A percentile compares a stretch with the other conserved stretches of the same genome.
These are phyloP conservation scores for Aspergillus japonicus DNA, from an alignment of 2,329 filamentous ascomycete species.

Conservation along the genomic window DNA sequence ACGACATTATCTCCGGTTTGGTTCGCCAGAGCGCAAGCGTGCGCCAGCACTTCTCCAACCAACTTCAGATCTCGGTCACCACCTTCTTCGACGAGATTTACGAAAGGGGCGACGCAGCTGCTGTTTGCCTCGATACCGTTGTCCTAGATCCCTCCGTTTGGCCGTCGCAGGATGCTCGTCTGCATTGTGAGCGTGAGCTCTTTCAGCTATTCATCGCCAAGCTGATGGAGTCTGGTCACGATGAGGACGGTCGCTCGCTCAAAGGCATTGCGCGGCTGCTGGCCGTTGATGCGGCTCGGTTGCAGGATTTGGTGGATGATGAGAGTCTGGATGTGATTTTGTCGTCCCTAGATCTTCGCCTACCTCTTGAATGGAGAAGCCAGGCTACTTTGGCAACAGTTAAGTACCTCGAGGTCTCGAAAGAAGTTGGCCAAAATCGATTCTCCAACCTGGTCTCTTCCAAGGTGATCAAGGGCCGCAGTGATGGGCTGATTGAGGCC, in stretches of 20 bases:
- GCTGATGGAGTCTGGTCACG: slow-evolving; percentile 85
- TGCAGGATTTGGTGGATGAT: slow-evolving; percentile 57
- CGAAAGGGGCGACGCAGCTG: slow-evolving; percentile 47
- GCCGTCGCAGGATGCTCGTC: slow-evolving; percentile 43
- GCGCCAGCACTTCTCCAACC: slow-evolving; percentile 43
- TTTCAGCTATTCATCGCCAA: slow-evolving; percentile 73
- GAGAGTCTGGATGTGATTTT: slow-evolving; percentile 81
- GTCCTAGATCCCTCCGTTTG: slow-evolving; percentile 48
- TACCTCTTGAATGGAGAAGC: slow-evolving; percentile 69
- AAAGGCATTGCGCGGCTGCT: slow-evolving; percentile 60
- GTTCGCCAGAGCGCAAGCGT: slow-evolving; percentile 45
- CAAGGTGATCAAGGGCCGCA: slow-evolving; percentile 69
- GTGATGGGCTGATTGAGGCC: slow-evolving; percentile 84
- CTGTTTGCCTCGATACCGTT: slow-evolving; percentile 48
- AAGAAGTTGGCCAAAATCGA: slow-evolving; percentile 66
- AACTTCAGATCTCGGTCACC: slow-evolving; percentile 46
- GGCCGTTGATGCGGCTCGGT: slow-evolving; percentile 52
- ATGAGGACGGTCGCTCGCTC: slow-evolving; percentile 62
- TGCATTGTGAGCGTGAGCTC: slow-evolving; percentile 48
- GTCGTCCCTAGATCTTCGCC: slow-evolving; percentile 80
- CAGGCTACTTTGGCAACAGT: slow-evolving; percentile 81
- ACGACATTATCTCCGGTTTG: slow-evolving; percentile 49
- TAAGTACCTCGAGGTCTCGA: slow-evolving; percentile 76
- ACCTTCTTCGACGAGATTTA: slow-evolving; percentile 51
- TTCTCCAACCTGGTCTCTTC: slow-evolving; percentile 73